Conservation (phyloP, 2,329 filamentous ascomycete genomes). For the Verticillium isaacii region DNA sequence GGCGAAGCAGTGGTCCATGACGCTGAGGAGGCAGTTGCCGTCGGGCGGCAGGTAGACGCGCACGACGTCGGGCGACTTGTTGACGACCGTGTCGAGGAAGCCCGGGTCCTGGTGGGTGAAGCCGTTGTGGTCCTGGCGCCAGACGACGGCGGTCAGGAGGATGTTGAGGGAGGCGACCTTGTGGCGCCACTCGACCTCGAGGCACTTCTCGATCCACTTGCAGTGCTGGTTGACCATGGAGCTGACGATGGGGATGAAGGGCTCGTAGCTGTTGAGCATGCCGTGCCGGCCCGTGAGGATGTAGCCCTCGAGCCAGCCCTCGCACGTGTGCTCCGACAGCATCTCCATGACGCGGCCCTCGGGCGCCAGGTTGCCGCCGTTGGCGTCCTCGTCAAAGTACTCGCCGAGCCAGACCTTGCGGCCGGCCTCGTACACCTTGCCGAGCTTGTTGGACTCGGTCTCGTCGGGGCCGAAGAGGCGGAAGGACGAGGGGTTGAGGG, state of each 20-base stretch:
- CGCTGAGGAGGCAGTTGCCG: constrained; percentile 71
- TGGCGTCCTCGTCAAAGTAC: constrained; percentile 69
- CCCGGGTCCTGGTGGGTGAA: constrained; percentile 80
- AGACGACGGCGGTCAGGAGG: constrained; percentile 71
- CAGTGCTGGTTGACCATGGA: constrained; percentile 80
- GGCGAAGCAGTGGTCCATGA: constrained; percentile 71
- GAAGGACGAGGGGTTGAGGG: constrained; percentile 61
- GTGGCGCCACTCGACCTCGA: constrained; percentile 73
- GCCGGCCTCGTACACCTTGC: constrained; percentile 63
- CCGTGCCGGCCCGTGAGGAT: constrained; percentile 71
- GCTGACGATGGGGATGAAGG: constrained; percentile 78
- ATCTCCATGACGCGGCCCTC: constrained; percentile 78
- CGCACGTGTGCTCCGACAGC: constrained; percentile 74
- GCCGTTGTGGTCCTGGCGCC: constrained; percentile 80
- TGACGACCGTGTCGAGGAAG: constrained; percentile 74
- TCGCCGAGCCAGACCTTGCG: constrained; percentile 81
- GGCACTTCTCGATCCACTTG: constrained; percentile 79
- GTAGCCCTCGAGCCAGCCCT: constrained; percentile 79
- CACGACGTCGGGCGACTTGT: constrained; percentile 75
- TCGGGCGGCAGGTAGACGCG: constrained; percentile 79
- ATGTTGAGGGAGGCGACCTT: constrained; percentile 75
- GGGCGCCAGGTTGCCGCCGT: constrained; percentile 67
- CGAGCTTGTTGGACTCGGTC: constrained; percentile 77
- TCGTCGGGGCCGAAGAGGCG: constrained; percentile 76
- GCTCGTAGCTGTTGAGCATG: constrained; percentile 75